A percentile compares a stretch with the other conserved stretches of the same genome.
Conservation (phyloP, 768 basidiomycete genomes). For the Termitomyces sp. region DNA sequence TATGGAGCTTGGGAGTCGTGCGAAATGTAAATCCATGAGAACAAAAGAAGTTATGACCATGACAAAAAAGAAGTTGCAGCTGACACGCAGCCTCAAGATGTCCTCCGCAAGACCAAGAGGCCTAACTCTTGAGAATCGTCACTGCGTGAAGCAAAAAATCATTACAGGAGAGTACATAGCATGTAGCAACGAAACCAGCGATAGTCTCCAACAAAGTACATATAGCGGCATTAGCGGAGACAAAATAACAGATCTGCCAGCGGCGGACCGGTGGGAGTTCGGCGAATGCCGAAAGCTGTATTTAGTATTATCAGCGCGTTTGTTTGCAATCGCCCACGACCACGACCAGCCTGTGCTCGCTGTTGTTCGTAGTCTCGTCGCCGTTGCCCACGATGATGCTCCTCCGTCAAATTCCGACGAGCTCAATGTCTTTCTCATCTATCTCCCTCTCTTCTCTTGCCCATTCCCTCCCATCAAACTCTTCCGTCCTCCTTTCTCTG, state of each 20-base stretch:
- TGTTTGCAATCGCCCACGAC: slow-evolving; percentile 13
- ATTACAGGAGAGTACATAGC: neutral
- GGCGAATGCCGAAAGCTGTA: slow-evolving; percentile 15
- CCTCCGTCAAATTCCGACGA: slow-evolving; percentile 17
- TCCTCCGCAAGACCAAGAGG: neutral
- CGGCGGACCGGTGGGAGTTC: neutral
- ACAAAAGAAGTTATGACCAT: neutral
- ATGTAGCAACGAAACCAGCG: no score
- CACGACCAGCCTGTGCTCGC: slow-evolving; percentile 16
- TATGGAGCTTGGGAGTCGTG: neutral
- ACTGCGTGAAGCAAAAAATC: neutral
- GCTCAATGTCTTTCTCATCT: slow-evolving; percentile 13
- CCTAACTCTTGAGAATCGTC: neutral
- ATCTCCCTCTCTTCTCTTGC: slow-evolving; percentile 12
- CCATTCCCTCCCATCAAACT: slow-evolving; percentile 17
- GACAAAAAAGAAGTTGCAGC: neutral
- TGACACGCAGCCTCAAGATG: neutral
- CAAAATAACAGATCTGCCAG: neutral
- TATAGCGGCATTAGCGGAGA: neutral
- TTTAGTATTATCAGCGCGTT: slow-evolving; percentile 10
- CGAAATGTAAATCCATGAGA: neutral
- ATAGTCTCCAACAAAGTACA: no score
- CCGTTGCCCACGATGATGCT: slow-evolving; percentile 18
- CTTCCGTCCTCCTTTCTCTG: slow-evolving; percentile 21
- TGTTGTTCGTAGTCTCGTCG: slow-evolving; percentile 15